These are phyloP conservation scores for Mrakia hoshinonis DNA, from an alignment of 768 basidiomycete species.

Conservation along the genomic window DNA sequence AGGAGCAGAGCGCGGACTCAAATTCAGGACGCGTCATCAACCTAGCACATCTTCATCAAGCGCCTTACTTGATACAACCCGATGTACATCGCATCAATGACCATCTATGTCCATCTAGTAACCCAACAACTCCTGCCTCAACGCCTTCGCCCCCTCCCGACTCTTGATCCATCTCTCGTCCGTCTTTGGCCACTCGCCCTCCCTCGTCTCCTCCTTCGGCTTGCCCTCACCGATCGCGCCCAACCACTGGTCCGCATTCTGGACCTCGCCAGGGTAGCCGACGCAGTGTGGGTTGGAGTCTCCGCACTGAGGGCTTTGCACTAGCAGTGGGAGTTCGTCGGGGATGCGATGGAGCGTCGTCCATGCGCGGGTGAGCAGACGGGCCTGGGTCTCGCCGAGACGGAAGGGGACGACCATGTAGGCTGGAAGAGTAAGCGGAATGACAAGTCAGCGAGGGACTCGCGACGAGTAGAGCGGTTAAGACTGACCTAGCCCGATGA, in stretches of 20 bases:
- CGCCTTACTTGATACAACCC: no score
- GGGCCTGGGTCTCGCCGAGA: conserved; percentile 20
- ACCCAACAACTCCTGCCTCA: conserved; percentile 7
- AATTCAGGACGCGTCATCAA: no score
- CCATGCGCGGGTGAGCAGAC: conserved; percentile 18
- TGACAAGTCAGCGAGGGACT: background rate
- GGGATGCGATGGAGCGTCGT: background rate
- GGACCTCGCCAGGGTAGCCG: conserved; percentile 13
- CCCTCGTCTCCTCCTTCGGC: background rate
- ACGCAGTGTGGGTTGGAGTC: conserved; percentile 1
- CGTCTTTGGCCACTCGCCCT: conserved; percentile 6
- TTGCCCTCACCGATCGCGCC: conserved; percentile 13
- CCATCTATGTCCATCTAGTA: background rate
- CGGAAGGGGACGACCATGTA: conserved; percentile 29
- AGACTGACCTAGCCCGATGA: conserved; percentile 16
- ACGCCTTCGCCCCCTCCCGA: conserved; percentile 7
- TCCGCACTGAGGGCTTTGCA: background rate
- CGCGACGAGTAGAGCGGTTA: background rate
- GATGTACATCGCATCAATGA: background rate
- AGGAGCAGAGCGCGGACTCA: no score
- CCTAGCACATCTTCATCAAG: no score
- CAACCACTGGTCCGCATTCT: conserved; percentile 14
- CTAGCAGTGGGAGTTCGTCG: background rate
- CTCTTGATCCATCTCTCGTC: conserved; percentile 5
- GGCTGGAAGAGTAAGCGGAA: background rate